These are phyloP conservation scores for Amylocystis lapponica DNA, from an alignment of 768 basidiomycete species.

Conservation along the genomic window DNA sequence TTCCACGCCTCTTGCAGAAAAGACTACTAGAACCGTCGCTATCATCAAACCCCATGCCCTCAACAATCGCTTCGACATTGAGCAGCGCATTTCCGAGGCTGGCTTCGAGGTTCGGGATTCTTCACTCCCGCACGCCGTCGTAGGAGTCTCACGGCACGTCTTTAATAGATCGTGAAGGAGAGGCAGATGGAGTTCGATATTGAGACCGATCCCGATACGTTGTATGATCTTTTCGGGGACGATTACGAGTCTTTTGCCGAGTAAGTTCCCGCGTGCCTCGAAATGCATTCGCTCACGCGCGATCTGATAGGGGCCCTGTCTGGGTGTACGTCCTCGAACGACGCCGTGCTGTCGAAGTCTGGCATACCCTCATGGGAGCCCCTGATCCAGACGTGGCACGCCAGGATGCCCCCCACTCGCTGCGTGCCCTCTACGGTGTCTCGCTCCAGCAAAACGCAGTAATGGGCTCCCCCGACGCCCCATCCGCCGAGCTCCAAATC, in stretches of 20 bases:
- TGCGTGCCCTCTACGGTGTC: slow-evolving; percentile 65
- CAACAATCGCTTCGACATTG: slow-evolving; percentile 70
- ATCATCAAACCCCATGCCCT: slow-evolving; percentile 83
- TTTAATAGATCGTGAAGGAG: slow-evolving; percentile 74
- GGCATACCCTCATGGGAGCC: slow-evolving; percentile 72
- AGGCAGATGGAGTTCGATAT: slow-evolving; percentile 86
- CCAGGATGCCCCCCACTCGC: slow-evolving; percentile 50
- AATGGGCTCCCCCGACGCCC: slow-evolving; percentile 63
- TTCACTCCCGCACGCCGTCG: slow-evolving; percentile 2
- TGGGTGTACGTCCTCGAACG: slow-evolving; percentile 90
- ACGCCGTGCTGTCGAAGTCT: slow-evolving; percentile 74
- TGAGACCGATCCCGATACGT: slow-evolving; percentile 73
- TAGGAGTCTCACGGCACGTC: background rate
- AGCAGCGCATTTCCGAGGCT: slow-evolving; percentile 71
- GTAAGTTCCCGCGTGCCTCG: slow-evolving; percentile 39
- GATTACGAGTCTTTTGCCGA: slow-evolving; percentile 70
- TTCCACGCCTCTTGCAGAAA: no score
- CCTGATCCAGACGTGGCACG: slow-evolving; percentile 53
- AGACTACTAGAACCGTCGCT: slow-evolving; percentile 68
- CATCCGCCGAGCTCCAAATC: slow-evolving; percentile 77
- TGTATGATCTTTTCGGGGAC: slow-evolving; percentile 76
- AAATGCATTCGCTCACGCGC: background rate
- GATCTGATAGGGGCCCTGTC: slow-evolving; percentile 60
- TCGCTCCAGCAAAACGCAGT: slow-evolving; percentile 54
- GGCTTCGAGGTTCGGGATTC: slow-evolving; percentile 64